A percentile compares a stretch with the other conserved stretches of the same genome.
Conservation (phyloP, 2,329 filamentous ascomycete genomes). For the Sclerotinia glacialis region DNA sequence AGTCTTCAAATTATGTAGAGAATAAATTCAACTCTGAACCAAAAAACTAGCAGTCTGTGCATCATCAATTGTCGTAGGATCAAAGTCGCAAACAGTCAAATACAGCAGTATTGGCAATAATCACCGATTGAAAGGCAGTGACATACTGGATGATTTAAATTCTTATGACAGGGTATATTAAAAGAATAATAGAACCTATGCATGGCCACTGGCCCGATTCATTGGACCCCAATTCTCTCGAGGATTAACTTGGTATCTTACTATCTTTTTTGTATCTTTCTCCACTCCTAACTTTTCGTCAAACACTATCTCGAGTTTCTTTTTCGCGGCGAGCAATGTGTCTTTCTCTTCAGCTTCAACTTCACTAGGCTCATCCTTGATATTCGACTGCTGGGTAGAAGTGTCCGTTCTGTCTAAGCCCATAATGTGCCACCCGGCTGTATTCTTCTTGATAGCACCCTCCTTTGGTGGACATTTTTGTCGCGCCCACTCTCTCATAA, state of each 20-base stretch:
- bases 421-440: conserved; percentile 69
- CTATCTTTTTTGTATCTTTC: conserved; percentile 63
- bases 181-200: background rate
- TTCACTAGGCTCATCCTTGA: conserved; percentile 11
- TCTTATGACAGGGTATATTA: background rate
- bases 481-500: conserved; percentile 88
- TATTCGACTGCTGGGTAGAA: conserved; percentile 20
- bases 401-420: conserved; percentile 37
- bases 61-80: background rate
- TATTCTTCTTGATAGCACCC: conserved; percentile 65
- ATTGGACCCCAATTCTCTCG: conserved; percentile 87
- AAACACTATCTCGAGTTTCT: conserved; percentile 59
- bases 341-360: conserved; percentile 21
- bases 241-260: conserved; percentile 88
- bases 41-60: background rate
- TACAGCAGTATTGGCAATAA: background rate
- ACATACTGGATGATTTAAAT: background rate
- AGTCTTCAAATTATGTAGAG: background rate
- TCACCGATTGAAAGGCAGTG: background rate
- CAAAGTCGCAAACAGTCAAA: background rate
- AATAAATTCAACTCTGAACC: background rate
- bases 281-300: conserved; percentile 75
- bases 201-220: conserved; percentile 36
- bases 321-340: conserved; percentile 35
- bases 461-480: conserved; percentile 77